phyloP scores from a whole-genome alignment of 129 eudicot species.

The Saposhnikovia divaricata region DNA sequence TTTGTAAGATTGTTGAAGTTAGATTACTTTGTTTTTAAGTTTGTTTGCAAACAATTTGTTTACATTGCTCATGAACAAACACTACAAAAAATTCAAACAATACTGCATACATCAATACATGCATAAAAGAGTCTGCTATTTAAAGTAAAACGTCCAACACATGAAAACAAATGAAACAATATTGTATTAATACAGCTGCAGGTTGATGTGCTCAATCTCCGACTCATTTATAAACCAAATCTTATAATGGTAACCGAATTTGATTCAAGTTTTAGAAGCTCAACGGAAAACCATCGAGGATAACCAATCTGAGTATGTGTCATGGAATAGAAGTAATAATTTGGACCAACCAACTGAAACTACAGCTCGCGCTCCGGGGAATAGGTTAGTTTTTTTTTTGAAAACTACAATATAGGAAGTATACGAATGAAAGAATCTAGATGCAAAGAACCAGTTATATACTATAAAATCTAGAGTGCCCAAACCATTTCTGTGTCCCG shows the following conservation, averaged over 20 bases:
- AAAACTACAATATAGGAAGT: neutral
- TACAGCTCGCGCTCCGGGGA: neutral
- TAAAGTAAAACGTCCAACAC: no score
- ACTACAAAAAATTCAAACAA: neutral
- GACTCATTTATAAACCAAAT: neutral
- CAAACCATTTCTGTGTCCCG: conserved; percentile 16
- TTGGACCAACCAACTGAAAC: neutral
- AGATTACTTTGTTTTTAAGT: no score
- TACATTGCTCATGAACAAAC: neutral
- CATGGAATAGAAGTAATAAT: neutral
- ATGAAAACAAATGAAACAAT: no score
- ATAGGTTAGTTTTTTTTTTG: neutral
- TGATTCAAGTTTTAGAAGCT: neutral
- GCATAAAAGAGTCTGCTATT: neutral
- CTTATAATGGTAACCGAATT: neutral
- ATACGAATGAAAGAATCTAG: conserved; percentile 2
- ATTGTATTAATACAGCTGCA: no score
- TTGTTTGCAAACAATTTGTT: neutral
- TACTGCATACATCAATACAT: neutral
- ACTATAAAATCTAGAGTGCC: conserved; percentile 44
- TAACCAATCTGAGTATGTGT: neutral
- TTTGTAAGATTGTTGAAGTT: no score
- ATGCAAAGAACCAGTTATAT: neutral
- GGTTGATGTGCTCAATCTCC: neutral
- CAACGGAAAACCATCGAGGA: neutral